Evolutionary conservation across 2,329 filamentous ascomycete species (phyloP), one percentile per base, ranked within the genome.

Genomic region (Cladosporium velox): DNA sequence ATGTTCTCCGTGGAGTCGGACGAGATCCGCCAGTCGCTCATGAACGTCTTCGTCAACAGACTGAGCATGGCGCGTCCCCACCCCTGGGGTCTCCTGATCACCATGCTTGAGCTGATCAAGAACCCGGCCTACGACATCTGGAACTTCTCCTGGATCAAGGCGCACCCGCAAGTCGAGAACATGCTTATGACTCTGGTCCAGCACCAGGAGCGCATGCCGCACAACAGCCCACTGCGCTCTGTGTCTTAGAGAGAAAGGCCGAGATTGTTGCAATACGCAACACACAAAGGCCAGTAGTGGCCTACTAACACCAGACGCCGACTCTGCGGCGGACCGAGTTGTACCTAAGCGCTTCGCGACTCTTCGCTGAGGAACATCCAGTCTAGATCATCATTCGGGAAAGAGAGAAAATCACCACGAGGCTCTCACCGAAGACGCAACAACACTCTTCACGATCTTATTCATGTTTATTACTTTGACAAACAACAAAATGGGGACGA

Each of bases 51-150:
- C 55, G 84, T 97, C 44, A 95, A 99, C 83, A 88, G 95, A 59
- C 83, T 97, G 57, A 87, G 96, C 67, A 91, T 92, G 26, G 92
- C 92, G 77, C 92, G 93, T 81, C 94, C 94, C 62, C 94, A 98
- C 77, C 94, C 96, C 21, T 98, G 94, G 94, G 96, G 96, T 14
- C 82, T 99, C 52, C 89, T 97, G 76, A 89, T 93, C 69, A 94
- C 93, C 41, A 86, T 96, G 68, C 82, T 95, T 69, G 95, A 98
- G 81, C 85, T 99, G 66, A 84, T 96, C 71, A 96, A 96, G 83
- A 97, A 96, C 77, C 89, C 91, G 64, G 91, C 89, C 75, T 96
- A 94, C 78, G 88, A 88, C 75, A 96, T 99, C 83, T 98, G 96
- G 83, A 91, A 95, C 60, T 84, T 97, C 71, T 91, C 92, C 30